Evolutionary conservation across 441 rosid species (phyloP), one percentile per base, ranked within the genome.

Genomic region (Jatropha multifida): DNA sequence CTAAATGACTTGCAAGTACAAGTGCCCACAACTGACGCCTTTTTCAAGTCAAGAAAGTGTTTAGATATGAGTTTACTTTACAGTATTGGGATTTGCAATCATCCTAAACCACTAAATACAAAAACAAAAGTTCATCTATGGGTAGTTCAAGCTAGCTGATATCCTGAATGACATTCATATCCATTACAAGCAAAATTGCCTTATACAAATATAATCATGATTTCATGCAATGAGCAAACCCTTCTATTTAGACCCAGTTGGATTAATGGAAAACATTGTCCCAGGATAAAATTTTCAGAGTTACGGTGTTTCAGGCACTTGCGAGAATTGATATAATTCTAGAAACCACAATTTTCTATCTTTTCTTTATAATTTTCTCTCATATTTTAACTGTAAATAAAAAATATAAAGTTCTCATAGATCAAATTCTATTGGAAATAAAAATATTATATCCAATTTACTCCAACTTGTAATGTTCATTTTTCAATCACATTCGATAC

Each of bases 111-210:
- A 74, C 44, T 40, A 60, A 42, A 41, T 26, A 12, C 15, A 37
- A 23, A 20, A 59, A 26, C 10, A 10, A 32, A 48, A 27, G 56
- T 59, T 65, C 59, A 32, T 15, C 40, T 26, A 56, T 4, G 15
- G 67, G 69, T 18, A 74, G 60, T 54, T 46, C 66, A 73, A 26
- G 41, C 59, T 56, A 73, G 62, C 73, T 41, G 76, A 65, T 52
- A 55, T 60, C 62, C 37, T 52, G 40, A 54, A 64, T 37, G 20
- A 38, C 65, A 63, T 40, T 68, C 55, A 40, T 3, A 66, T 38
- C 62, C 26, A 20, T 61, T 8, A 59, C 46, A 46, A 32, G 62
- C 44, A 59, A 54, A 49, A 52, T 14, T 27, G 52, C 27, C 17
- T 69, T 10, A 20, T 23, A 26, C 63, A 59, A 55, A 40, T 18